phyloP scores from a whole-genome alignment of 306 rosid species.

The Prinsepia uniflora region DNA sequence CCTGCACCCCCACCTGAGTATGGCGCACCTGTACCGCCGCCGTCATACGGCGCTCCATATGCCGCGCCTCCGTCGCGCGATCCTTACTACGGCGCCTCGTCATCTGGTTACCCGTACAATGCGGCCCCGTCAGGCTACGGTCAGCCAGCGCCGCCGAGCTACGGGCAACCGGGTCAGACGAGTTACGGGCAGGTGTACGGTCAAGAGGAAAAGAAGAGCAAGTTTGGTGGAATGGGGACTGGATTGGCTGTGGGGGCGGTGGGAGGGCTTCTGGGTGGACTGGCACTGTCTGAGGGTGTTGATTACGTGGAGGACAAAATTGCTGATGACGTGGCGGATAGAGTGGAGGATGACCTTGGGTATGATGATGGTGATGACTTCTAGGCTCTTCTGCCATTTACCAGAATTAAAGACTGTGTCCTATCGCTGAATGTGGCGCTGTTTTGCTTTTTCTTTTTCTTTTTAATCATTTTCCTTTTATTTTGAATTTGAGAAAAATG shows the following conservation, averaged over 20 bases:
- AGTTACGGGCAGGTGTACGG: conserved; percentile 36
- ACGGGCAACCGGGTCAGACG: conserved; percentile 36
- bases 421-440: neutral
- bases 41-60: neutral
- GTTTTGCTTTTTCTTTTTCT: no score
- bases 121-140: conserved; percentile 5
- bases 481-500: neutral
- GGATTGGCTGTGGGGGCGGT: conserved; percentile 91
- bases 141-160: conserved; percentile 26
- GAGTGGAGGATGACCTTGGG: conserved; percentile 53
- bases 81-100: conserved; percentile 31
- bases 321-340: conserved; percentile 53
- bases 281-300: conserved; percentile 59
- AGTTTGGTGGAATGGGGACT: conserved; percentile 87
- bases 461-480: neutral
- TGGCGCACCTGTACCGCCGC: no score
- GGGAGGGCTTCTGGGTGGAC: conserved; percentile 65
- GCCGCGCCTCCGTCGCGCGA: conserved; percentile 19
- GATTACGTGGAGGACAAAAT: conserved; percentile 65
- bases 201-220: conserved; percentile 58
- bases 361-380: conserved; percentile 42
- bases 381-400: conserved; percentile 9
- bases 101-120: conserved; percentile 15
- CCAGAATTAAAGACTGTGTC: neutral
- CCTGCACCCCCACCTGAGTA: no score